Evolutionary conservation across 2,329 filamentous ascomycete genomes (phyloP), one percentile per base, ranked within the genome.

Genomic region (Emmonsiellopsis sp.): DNA sequence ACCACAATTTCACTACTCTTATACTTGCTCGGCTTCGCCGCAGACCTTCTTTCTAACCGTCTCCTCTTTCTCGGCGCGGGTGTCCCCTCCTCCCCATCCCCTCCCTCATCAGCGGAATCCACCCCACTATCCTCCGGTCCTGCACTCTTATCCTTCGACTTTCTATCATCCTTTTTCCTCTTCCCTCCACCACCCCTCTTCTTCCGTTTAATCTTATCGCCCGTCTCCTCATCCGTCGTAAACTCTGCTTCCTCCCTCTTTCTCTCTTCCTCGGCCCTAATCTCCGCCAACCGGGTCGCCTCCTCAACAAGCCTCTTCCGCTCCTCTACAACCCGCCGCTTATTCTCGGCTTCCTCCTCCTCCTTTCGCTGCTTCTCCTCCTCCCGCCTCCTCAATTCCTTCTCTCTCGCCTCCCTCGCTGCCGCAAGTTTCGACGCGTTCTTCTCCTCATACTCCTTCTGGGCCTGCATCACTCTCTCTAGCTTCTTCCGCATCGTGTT

Each of bases 401-500:
- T 86, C 62, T 97, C 87, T 51, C 92, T 86, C 56, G 84, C 80
- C 62, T 87, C 83, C 37, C 87, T 81, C 6, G 93, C 91, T 51
- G 89, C 84, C 57, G 86, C 82, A 2, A 97, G 81, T 69, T 93
- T 94, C 62, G 87, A 83, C 37, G 90, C 88, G 67, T 97, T 96
- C 74, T 88, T 89, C 62, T 90, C 86, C 68, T 98, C 93, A 69
- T 95, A 97, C 58, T 94, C 88, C 57, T 82, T 85, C 68, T 98
- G 93, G 60, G 82, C 86, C 59, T 88, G 84, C 47, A 92, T 82
- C 4, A 88, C 86, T 62, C 90, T 84, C 63, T 94, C 88, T 10
- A 98, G 81, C 68, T 98, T 92, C 63, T 88, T 90, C 59, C 88
- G 86, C 73, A 95, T 88, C 1, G 94, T 98, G 68, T 96, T 95